Base-by-base conservation (phyloP, 495 filamentous ascomycete species). In the Corynascus novoguineensis region DNA sequence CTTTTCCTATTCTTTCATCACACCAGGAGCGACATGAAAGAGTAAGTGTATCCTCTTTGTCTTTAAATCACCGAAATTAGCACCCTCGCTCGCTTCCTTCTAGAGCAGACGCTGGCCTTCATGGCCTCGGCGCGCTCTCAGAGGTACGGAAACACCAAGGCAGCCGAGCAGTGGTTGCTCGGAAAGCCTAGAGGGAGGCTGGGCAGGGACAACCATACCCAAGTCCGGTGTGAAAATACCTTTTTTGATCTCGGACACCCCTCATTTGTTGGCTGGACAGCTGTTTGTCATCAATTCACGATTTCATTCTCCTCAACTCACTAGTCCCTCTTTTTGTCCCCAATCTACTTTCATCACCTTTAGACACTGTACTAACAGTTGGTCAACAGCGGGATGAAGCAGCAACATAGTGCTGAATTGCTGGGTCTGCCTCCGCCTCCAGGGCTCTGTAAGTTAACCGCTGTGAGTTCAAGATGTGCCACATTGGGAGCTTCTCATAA, bases 381-480 rank as follows among this genome's bases (percentile, higher is more conserved):
- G 4, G n/a, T 12, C 15, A 1, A 3, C 11, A 38, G 17, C n/a
- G 48, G 22, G 40, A 52, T 53, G 49, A 24, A 48, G 19, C 28
- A 46, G n/a, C 44, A 21, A 32, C 27, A 5, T 6, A n/a, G 34
- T 21, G 31, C 46, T 38, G 52, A 17, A 21, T 19, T 25, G 24
- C 15, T 40, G 37, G 53, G 52, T 3, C 14, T 60, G 41, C 53
- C 41, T 0, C 32, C 59, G 9, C 59, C 59, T 22, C 58, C 58
- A 5, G 58, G 58, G 21, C 57, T 60, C 4, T 37, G 55, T 58
- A 52, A 52, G 55, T 58, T 22, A 1, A 12, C 1, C n/a, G 47
- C 47, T 6, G 14, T 35, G 47, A 34, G 8, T 10, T 34, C 19
- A 44, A 8, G 21, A 24, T 9, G 21, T 21, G 14, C 28, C 21